Evolutionary conservation across 2,329 filamentous ascomycete species (phyloP).

Genomic region (Talaromyces sp.): DNA sequence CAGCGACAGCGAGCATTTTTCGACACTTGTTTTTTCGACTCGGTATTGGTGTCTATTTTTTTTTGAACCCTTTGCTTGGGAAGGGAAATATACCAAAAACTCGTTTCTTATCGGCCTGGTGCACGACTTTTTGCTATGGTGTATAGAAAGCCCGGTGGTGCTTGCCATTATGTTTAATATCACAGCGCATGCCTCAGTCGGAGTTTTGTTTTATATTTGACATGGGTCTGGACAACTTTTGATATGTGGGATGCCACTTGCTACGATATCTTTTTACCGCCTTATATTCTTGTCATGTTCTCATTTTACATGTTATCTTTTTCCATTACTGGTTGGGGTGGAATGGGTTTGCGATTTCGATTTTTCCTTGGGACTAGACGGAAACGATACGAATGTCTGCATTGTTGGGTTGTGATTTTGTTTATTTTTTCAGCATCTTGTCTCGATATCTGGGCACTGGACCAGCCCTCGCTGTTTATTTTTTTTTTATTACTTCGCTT

Average conservation of each 20-base stretch:
- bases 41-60: slow-evolving; percentile 24
- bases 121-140: slow-evolving; percentile 30
- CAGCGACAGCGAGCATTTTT: slow-evolving; percentile 37
- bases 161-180: slow-evolving; percentile 11
- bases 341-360: slow-evolving; percentile 28
- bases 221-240: slow-evolving; percentile 21
- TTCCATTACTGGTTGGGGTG: slow-evolving; percentile 22
- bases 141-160: slow-evolving; percentile 36
- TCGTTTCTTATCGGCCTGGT: slow-evolving; percentile 23
- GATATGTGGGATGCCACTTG: slow-evolving; percentile 21
- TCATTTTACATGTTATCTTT: slow-evolving; percentile 18
- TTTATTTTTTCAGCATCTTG: slow-evolving; percentile 21
- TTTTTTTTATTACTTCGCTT: slow-evolving; percentile 17
- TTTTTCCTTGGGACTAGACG: slow-evolving; percentile 27
- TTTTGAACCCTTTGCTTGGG: slow-evolving; percentile 26
- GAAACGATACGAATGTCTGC: slow-evolving; percentile 41
- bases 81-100: slow-evolving; percentile 21
- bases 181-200: slow-evolving; percentile 28
- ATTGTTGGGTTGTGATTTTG: slow-evolving; percentile 32
- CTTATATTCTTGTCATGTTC: slow-evolving; percentile 15
- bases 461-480: slow-evolving; percentile 9
- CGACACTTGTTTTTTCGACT: slow-evolving; percentile 19
- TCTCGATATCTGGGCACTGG: slow-evolving; percentile 15
- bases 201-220: slow-evolving; percentile 31
- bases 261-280: slow-evolving; percentile 16